A percentile compares a stretch with the other conserved stretches of the same genome.
phyloP scores from a whole-genome alignment of 345 rosid genomes.

The Dimocarpus longan region DNA sequence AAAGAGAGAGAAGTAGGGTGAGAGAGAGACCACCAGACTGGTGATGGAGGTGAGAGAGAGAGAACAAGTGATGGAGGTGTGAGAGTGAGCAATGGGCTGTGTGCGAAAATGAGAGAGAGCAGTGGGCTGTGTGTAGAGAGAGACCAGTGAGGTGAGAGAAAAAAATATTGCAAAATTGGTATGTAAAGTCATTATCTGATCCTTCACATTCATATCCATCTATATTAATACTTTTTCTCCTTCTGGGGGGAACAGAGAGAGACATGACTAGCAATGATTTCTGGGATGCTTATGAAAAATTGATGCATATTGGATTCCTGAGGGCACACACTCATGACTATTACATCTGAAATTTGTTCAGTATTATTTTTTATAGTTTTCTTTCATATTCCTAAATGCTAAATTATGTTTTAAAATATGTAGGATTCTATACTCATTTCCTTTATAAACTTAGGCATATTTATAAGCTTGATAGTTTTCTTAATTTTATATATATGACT shows the following conservation, averaged over 20 bases:
- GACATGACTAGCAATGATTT: background rate
- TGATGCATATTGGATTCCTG: background rate
- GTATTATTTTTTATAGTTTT: background rate
- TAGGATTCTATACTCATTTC: background rate
- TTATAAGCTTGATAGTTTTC: background rate
- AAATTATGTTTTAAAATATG: background rate
- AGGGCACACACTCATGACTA: background rate
- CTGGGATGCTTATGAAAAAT: background rate
- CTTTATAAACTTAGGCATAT: background rate
- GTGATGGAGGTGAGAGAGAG: too few species aligned
- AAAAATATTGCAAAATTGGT: background rate
- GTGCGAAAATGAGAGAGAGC: too few species aligned
- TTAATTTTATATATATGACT: background rate
- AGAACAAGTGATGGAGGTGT: too few species aligned
- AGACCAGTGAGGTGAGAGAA: too few species aligned
- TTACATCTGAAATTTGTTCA: background rate
- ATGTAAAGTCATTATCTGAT: background rate
- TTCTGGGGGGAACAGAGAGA: background rate
- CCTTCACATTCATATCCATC: background rate
- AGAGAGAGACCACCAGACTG: too few species aligned
- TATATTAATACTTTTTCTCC: background rate
- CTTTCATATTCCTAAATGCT: background rate
- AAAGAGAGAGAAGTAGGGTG: too few species aligned
- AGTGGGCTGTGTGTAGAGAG: too few species aligned
- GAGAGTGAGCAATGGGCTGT: too few species aligned